These are phyloP conservation scores for Sanghuangporus sanghuang DNA, from an alignment of 1,284 basidiomycete species.

Conservation along the genomic window DNA sequence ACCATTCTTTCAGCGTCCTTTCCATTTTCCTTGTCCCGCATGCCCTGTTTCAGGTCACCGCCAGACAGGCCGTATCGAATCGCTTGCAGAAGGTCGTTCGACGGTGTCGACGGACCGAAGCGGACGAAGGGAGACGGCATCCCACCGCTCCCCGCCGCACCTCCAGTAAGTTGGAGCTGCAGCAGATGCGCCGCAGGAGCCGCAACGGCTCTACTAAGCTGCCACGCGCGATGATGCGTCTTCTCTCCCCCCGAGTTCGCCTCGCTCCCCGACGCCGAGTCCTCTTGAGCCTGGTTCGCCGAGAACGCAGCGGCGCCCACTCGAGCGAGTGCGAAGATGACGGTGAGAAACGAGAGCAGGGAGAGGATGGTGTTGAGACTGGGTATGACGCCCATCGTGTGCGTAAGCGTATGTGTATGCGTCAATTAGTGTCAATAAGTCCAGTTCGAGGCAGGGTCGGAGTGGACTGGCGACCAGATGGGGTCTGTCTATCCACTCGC, in stretches of 20 bases:
- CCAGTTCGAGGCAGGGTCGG: not conserved
- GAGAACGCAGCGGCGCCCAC: conserved; percentile 28
- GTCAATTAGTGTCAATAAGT: not conserved
- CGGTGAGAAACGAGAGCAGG: conserved; percentile 29
- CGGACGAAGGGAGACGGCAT: not conserved
- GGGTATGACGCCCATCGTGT: conserved; percentile 27
- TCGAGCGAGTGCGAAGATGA: conserved; percentile 20
- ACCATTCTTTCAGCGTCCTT: conserved; percentile 20
- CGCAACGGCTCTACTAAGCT: not conserved
- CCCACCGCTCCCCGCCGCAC: conserved; percentile 20
- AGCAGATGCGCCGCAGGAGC: conserved; percentile 12
- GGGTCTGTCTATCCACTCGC: not conserved
- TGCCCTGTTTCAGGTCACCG: conserved; percentile 15
- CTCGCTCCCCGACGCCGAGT: not conserved
- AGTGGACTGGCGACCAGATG: not conserved
- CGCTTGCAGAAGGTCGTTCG: conserved; percentile 12
- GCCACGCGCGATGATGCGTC: not conserved
- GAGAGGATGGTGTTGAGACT: conserved; percentile 30
- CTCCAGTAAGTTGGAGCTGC: conserved; percentile 21
- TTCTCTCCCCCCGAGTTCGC: not conserved
- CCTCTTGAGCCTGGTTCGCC: conserved; percentile 12
- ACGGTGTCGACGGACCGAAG: not conserved
- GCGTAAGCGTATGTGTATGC: not conserved
- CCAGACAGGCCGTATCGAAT: conserved; percentile 21
- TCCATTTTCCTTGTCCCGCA: conserved; percentile 25